Evolutionary conservation across 192 early-diverging fungal genomes (phyloP), one percentile per base, ranked within the genome.

Genomic region (Backusella westeae): DNA sequence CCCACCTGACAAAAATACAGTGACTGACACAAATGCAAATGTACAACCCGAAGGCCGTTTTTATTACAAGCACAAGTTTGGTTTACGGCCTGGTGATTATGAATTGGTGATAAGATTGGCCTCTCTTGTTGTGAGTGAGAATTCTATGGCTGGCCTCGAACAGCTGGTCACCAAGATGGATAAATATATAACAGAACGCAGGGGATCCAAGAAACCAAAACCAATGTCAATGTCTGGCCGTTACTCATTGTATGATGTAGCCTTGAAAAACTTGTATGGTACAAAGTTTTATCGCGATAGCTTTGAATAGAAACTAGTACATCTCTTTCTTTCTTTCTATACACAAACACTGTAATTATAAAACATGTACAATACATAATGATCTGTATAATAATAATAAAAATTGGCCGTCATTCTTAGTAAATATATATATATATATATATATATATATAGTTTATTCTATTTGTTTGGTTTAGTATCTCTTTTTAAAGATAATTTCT

Each of bases 401-500:
- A 10, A 32, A 32, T 1, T 32, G 2, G 9, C 38, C 1, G 1
- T 38, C 8, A 38, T 38, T 38, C 38, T 38, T 38, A 38, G 10
- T 0, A 38, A 7, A 39, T 39, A 39, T 39, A 39, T 39, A 39
- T 10, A 39, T 32, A 32, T 32, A 32, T 32, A 32, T 39, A 39
- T 39, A 39, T 39, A 39, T 10, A 39, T 32, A 32, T 32, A 32
- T 32, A 32, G 32, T 32, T 32, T 32, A 32, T 32, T 32, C 1
- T 32, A 39, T 8, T 39, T 44, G 4, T 17, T 44, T 44, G 42
- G 4, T 49, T 75, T 38, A 77, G 66, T 77, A 73, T 63, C n/a
- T 36, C 71, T 67, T 77, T 36, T 67, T 69, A 77, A 77, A 77
- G 1, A 44, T 9, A 9, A 44, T 15, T 29, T 15, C 26, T 17